These are phyloP conservation scores for Globisporangium echinulatum DNA, from an alignment of 352 stramenopile species.

Conservation along the genomic window DNA sequence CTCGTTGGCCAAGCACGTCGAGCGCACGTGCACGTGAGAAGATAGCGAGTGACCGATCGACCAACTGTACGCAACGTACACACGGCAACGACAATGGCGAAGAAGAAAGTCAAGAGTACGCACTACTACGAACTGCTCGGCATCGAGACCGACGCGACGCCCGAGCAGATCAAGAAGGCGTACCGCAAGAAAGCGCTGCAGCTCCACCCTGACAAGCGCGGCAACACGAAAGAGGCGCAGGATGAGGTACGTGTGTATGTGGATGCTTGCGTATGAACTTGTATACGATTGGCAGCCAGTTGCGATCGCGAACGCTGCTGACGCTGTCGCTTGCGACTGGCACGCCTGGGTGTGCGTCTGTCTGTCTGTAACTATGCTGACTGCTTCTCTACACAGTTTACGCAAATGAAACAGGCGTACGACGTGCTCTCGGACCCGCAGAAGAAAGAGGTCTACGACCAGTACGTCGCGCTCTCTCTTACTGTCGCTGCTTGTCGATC, in stretches of 20 bases:
- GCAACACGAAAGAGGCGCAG: slow-evolving; percentile 73
- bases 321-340: neutral
- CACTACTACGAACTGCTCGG: slow-evolving; percentile 83
- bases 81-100: slow-evolving; percentile 8
- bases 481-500: no score
- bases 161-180: slow-evolving; percentile 89
- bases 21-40: no score
- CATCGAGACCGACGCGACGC: slow-evolving; percentile 59
- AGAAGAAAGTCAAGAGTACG: slow-evolving; percentile 68
- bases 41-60: no score
- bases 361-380: no score
- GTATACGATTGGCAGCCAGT: neutral
- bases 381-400: slow-evolving; percentile 60
- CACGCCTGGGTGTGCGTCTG: no score
- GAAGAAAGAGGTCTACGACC: slow-evolving; percentile 79
- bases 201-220: slow-evolving; percentile 88
- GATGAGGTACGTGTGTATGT: slow-evolving; percentile 38
- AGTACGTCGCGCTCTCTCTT: slow-evolving; percentile 22
- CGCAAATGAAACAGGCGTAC: slow-evolving; percentile 89
- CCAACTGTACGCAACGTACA: neutral
- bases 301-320: no score
- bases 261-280: slow-evolving; percentile 15
- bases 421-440: slow-evolving; percentile 88
- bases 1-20: no score
- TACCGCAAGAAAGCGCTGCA: slow-evolving; percentile 89